Base-by-base conservation (phyloP, 2,329 filamentous ascomycete genomes). In the Colletotrichum tropicale region DNA sequence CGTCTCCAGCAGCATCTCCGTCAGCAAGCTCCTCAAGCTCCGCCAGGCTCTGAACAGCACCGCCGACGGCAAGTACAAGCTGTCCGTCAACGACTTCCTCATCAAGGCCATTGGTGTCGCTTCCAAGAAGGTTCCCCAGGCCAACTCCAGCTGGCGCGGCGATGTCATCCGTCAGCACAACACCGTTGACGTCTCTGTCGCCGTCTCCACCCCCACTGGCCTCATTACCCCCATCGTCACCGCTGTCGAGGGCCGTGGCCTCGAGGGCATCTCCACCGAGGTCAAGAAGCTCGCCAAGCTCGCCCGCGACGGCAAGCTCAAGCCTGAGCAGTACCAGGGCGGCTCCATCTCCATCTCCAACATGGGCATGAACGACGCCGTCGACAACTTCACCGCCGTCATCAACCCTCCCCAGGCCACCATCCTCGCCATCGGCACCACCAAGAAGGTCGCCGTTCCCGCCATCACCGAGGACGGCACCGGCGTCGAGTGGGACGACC, bases 281-380 rank as follows among this genome's bases (percentile, higher is more conserved):
- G 94, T 99, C 89, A 98, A 98, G 91, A 96, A 98, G 83, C 94
- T 99, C 71, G 96, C 96, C 84, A 98, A 98, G 93, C 95, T 95
- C 85, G 97, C 97, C 78, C 93, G 96, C 77, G 97, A 98, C 81
- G 95, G 95, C 88, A 99, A 98, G 93, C 94, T 99, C 82, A 98
- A 98, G 94, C 97, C 97, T 64, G 96, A 99, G 87, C 96, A 99
- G 88, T 99, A 98, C 93, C 96, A 98, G 91, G 97, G 97, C 72
- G 97, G 97, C 85, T 98, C 95, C 85, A 98, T 99, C 88, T 98
- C 96, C 86, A 98, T 99, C 88, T 98, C 95, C 89, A 99, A 99
- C 93, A 98, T 99, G 97, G 97, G 97, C 87, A 99, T 99, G 97
- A 99, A 99, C 92, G 84, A 93, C 64, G 96, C 97, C 66, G 94